Percentiles rank a stretch among this genome's conserved stretches.
Evolutionary conservation across 2,329 filamentous ascomycete species (phyloP).

Genomic region (Fusarium coicis): DNA sequence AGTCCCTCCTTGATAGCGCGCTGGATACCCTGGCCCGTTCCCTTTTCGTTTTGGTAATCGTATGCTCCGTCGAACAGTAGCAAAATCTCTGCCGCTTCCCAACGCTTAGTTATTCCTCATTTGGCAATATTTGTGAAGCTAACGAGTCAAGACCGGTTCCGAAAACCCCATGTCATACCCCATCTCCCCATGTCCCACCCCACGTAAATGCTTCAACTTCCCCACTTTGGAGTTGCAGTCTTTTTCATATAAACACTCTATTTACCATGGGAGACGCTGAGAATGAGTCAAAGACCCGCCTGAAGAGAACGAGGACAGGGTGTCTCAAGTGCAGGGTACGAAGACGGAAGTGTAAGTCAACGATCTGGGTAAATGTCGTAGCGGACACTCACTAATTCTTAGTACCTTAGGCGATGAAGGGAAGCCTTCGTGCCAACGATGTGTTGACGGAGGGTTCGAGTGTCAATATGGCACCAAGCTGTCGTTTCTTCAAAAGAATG

Average conservation of each 20-base stretch:
- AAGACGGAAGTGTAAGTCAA: slow-evolving; percentile 57
- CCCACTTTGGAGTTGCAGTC: slow-evolving; percentile 26
- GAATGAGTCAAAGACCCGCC: slow-evolving; percentile 36
- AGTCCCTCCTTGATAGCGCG: slow-evolving; percentile 66
- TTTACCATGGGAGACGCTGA: slow-evolving; percentile 33
- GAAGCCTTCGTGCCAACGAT: slow-evolving; percentile 61
- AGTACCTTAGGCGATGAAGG: slow-evolving; percentile 60
- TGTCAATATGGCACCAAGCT: slow-evolving; percentile 61
- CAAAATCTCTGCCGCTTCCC: not conserved
- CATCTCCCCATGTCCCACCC: not conserved
- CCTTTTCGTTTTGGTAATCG: slow-evolving; percentile 72
- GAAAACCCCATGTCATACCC: not conserved
- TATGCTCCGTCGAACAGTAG: slow-evolving; percentile 58
- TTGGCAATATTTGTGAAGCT: slow-evolving; percentile 1
- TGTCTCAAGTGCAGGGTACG: slow-evolving; percentile 61
- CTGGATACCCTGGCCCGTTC: slow-evolving; percentile 72
- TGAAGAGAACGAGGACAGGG: slow-evolving; percentile 54
- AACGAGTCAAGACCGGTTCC: not conserved
- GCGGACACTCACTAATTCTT: slow-evolving; percentile 6
- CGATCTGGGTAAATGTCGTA: not conserved
- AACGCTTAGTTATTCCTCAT: slow-evolving; percentile 27
- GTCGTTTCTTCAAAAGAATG: slow-evolving; percentile 61
- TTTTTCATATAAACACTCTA: slow-evolving; percentile 1
- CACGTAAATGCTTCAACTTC: slow-evolving; percentile 35
- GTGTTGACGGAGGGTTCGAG: slow-evolving; percentile 56